phyloP scores from a whole-genome alignment of 2,329 filamentous ascomycete species.

The Ophiostoma montium region DNA sequence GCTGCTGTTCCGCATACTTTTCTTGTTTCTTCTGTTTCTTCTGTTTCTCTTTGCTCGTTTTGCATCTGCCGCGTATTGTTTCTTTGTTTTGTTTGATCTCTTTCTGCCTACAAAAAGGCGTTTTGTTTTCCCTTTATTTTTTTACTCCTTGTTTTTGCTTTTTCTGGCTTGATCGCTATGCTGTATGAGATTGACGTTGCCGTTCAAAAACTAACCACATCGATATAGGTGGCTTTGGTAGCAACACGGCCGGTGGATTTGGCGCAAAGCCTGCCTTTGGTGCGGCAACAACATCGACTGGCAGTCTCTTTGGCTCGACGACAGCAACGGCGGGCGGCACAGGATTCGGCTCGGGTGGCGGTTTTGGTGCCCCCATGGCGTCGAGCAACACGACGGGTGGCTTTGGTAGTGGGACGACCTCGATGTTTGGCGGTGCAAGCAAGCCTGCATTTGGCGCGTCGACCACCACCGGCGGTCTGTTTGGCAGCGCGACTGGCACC shows the following conservation, averaged over 20 bases:
- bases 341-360: conserved; percentile 24
- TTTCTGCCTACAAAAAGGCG: too few species aligned
- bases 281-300: conserved; percentile 24
- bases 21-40: neutral
- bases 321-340: conserved; percentile 24
- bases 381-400: conserved; percentile 24
- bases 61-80: neutral
- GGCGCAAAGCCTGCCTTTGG: conserved; percentile 39
- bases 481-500: conserved; percentile 27
- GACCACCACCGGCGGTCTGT: conserved; percentile 25
- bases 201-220: conserved; percentile 4
- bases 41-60: neutral
- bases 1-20: neutral
- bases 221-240: conserved; percentile 17
- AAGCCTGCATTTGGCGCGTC: conserved; percentile 30
- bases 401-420: conserved; percentile 24
- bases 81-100: neutral
- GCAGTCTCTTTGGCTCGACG: conserved; percentile 32
- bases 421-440: conserved; percentile 33
- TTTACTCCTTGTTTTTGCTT: neutral
- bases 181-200: neutral
- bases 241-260: conserved; percentile 17
- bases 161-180: neutral
- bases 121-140: too few species aligned
- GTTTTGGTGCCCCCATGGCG: conserved; percentile 22